Percentiles rank a stretch among this genome's conserved stretches.
Evolutionary conservation across 345 rosid species (phyloP).

Genomic region (Erodium maritimum): DNA sequence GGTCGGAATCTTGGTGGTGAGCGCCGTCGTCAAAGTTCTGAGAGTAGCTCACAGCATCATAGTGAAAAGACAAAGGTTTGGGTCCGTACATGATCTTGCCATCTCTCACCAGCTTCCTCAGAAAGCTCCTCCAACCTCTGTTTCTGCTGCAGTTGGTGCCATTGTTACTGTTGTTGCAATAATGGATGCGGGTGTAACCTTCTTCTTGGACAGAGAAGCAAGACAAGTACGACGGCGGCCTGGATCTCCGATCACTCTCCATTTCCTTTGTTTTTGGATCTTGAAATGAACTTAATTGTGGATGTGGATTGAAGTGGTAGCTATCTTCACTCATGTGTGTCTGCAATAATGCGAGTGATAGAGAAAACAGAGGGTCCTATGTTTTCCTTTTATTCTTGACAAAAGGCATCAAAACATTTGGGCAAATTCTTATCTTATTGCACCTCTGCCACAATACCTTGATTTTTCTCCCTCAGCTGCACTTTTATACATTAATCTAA

Average conservation of each 20-base stretch:
- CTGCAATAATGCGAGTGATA: not conserved
- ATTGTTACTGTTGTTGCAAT: constrained; percentile 6
- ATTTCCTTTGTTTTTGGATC: not conserved
- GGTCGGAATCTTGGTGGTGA: not conserved
- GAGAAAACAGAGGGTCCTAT: not conserved
- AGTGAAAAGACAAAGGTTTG: constrained; percentile 48
- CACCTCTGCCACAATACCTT: too few species aligned
- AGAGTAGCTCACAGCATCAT: constrained; percentile 67
- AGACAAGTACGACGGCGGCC: constrained; percentile 41
- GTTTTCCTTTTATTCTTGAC: not conserved
- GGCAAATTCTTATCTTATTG: too few species aligned
- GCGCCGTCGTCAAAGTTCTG: constrained; percentile 67
- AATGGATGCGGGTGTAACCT: constrained; percentile 34
- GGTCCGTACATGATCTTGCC: constrained; percentile 32
- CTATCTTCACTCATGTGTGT: too few species aligned
- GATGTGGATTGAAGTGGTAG: not conserved
- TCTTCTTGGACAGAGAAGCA: constrained; percentile 35
- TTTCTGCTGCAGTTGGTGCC: constrained; percentile 11
- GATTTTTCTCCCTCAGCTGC: too few species aligned
- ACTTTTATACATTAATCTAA: too few species aligned
- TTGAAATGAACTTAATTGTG: not conserved
- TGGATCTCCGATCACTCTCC: not conserved
- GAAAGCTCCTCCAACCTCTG: constrained; percentile 33
- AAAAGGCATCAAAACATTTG: not conserved
- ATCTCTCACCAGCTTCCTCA: constrained; percentile 34